A percentile compares a stretch with the other conserved stretches of the same genome.
phyloP scores from a whole-genome alignment of 305 asterid species.

The Rubia occidens region DNA sequence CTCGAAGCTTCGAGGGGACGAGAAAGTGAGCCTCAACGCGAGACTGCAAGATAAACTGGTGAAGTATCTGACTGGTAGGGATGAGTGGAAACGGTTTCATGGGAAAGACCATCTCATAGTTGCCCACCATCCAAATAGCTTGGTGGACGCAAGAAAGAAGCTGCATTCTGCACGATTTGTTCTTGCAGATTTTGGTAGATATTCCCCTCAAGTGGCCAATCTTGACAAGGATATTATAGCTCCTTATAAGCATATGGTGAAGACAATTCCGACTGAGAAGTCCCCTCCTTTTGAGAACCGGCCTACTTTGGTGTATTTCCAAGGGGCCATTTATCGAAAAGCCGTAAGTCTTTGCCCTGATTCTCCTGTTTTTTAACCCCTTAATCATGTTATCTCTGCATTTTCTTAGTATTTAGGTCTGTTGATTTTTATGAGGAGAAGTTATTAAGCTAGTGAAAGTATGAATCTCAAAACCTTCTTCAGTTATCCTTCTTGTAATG shows the following conservation, averaged over 20 bases:
- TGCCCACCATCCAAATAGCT: constrained; percentile 87
- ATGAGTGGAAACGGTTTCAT: constrained; percentile 51
- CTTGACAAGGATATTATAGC: constrained; percentile 75
- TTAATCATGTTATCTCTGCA: background rate
- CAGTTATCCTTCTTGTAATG: background rate
- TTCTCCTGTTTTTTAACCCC: constrained; percentile 2
- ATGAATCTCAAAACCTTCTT: background rate
- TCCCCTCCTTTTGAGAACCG: constrained; percentile 48
- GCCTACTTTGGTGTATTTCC: constrained; percentile 50
- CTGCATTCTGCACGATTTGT: constrained; percentile 58
- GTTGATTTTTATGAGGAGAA: background rate
- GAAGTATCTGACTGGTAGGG: constrained; percentile 35
- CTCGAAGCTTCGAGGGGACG: constrained; percentile 39
- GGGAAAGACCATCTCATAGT: constrained; percentile 72
- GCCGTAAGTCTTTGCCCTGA: constrained; percentile 48
- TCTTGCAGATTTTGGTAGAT: constrained; percentile 85
- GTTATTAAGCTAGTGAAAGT: background rate
- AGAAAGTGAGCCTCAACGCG: constrained; percentile 32
- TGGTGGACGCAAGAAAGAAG: constrained; percentile 57
- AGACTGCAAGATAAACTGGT: constrained; percentile 57
- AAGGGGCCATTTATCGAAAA: constrained; percentile 81
- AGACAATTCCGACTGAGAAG: constrained; percentile 23
- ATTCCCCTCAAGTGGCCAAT: constrained; percentile 51
- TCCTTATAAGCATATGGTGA: constrained; percentile 84
- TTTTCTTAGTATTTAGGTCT: background rate